Conservation (phyloP, 306 rosid species). For the Macrotyloma uniflorum region DNA sequence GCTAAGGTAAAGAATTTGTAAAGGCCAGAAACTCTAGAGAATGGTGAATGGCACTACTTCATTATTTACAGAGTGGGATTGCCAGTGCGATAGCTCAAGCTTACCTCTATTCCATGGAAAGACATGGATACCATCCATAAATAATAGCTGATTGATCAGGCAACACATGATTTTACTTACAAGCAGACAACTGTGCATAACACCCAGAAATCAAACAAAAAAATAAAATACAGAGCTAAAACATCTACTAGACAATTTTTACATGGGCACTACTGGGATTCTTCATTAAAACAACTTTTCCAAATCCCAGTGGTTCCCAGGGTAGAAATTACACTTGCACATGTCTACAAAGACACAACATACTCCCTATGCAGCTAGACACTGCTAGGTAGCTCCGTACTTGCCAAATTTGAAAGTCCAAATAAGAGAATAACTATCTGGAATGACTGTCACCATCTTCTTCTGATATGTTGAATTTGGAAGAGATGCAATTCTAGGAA, state of each 20-base stretch:
- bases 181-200: slow-evolving; percentile 29
- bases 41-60: neutral
- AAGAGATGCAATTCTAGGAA: slow-evolving; percentile 83
- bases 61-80: neutral
- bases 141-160: neutral
- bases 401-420: neutral
- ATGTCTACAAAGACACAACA: slow-evolving; percentile 8
- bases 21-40: too few relatives aligned
- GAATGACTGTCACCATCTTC: slow-evolving; percentile 55
- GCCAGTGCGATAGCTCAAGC: neutral
- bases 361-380: slow-evolving; percentile 7
- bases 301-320: slow-evolving; percentile 55
- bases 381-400: slow-evolving; percentile 24
- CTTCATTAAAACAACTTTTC: slow-evolving; percentile 78
- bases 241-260: slow-evolving; percentile 28
- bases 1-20: too few relatives aligned
- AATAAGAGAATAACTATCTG: slow-evolving; percentile 32
- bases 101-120: neutral
- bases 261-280: slow-evolving; percentile 46
- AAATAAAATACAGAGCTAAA: neutral
- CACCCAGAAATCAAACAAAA: neutral
- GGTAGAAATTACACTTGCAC: slow-evolving; percentile 19
- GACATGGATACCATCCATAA: neutral
- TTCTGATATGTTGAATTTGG: slow-evolving; percentile 79
- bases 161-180: slow-evolving; percentile 33